Evolutionary conservation across 345 rosid species (phyloP).

Genomic region (Trapa incisa): DNA sequence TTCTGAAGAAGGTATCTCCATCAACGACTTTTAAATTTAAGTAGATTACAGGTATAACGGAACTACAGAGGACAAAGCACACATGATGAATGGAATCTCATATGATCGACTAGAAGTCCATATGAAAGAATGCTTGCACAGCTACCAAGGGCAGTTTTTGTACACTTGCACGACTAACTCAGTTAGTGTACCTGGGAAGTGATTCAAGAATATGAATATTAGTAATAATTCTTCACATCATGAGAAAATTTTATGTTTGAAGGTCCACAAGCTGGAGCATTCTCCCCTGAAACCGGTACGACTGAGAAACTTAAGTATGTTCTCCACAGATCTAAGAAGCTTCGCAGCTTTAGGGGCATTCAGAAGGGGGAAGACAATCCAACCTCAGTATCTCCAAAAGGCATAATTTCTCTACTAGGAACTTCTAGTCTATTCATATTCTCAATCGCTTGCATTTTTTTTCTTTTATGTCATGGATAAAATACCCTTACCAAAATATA

Average conservation of each 20-base stretch:
- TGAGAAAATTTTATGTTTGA: not conserved
- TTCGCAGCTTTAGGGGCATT: conserved; percentile 23
- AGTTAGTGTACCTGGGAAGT: not conserved
- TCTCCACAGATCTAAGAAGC: conserved; percentile 34
- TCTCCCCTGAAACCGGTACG: conserved; percentile 20
- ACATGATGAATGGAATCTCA: not conserved
- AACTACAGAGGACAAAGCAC: not conserved
- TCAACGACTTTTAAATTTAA: not conserved
- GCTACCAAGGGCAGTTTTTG: not conserved
- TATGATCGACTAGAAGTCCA: not conserved
- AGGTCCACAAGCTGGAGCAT: conserved; percentile 25
- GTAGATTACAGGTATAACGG: not conserved
- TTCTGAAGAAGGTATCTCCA: conserved; percentile 27
- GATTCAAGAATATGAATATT: not conserved
- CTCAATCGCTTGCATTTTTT: not conserved
- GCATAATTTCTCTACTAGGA: conserved; percentile 23
- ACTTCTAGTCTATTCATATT: conserved; percentile 6
- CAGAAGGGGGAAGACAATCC: conserved; percentile 25
- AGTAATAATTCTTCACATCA: not conserved
- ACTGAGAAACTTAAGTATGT: conserved; percentile 29
- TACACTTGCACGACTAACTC: not conserved
- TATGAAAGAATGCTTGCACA: not conserved
- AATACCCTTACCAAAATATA: conserved; percentile 2
- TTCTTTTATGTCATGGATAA: not conserved
- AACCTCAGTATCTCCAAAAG: conserved; percentile 32